Percentiles rank a stretch among this genome's conserved stretches.
Evolutionary conservation across 139 green algal genomes (phyloP).

Genomic region (Nannochloris sp.): DNA sequence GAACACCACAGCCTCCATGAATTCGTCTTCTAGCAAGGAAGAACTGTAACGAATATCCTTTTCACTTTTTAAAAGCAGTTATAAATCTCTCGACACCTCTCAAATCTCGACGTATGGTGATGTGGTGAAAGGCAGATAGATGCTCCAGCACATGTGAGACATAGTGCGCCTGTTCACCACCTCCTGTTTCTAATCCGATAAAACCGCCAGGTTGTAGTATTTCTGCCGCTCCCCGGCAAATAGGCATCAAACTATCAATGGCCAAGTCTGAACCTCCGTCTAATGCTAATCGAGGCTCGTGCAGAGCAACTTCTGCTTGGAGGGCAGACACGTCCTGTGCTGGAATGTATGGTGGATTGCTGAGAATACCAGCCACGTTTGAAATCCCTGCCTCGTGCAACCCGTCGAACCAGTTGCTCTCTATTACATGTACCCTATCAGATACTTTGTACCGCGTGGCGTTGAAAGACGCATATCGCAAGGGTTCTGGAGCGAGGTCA

Average conservation of each 20-base stretch:
- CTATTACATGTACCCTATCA: slow-evolving; percentile 26
- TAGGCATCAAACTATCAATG: slow-evolving; percentile 42
- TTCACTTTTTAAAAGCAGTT: slow-evolving; percentile 25
- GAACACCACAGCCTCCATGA: not conserved
- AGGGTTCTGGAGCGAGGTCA: slow-evolving; percentile 44
- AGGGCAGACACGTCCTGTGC: slow-evolving; percentile 43
- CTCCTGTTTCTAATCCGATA: slow-evolving; percentile 62
- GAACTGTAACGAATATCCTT: not conserved
- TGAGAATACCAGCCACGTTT: slow-evolving; percentile 70
- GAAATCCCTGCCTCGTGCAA: slow-evolving; percentile 24
- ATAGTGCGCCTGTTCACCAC: slow-evolving; percentile 42
- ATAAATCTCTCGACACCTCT: slow-evolving; percentile 59
- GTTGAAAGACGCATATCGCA: slow-evolving; percentile 49
- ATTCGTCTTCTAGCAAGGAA: not conserved
- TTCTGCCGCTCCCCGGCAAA: slow-evolving; percentile 31
- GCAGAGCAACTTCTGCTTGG: slow-evolving; percentile 37
- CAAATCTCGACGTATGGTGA: slow-evolving; percentile 40
- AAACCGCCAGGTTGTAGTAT: slow-evolving; percentile 51
- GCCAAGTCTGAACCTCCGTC: slow-evolving; percentile 65
- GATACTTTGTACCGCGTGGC: slow-evolving; percentile 18
- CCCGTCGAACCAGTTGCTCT: slow-evolving; percentile 65
- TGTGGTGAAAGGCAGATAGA: slow-evolving; percentile 28
- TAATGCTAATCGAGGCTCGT: slow-evolving; percentile 77
- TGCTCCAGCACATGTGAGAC: slow-evolving; percentile 31
- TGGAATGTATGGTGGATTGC: slow-evolving; percentile 91